A percentile compares a stretch with the other conserved stretches of the same genome.
phyloP scores from a whole-genome alignment of 2,329 filamentous ascomycete genomes.

The Neonectria hederae region DNA sequence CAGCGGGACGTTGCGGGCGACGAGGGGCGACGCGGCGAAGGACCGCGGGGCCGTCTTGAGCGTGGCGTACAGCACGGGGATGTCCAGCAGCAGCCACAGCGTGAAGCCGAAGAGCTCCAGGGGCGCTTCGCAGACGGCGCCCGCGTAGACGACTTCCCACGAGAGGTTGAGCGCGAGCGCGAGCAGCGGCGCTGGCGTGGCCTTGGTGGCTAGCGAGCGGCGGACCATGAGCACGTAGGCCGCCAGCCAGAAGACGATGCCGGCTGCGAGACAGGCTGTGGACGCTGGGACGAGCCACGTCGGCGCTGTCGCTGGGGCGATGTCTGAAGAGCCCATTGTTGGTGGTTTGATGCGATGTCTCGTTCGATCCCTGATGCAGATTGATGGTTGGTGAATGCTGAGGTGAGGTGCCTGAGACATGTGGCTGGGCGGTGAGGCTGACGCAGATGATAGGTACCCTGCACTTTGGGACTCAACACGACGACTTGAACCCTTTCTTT shows the following conservation, averaged over 20 bases:
- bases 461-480: background rate
- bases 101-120: conserved; percentile 56
- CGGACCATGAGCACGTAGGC: conserved; percentile 59
- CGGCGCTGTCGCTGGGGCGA: conserved; percentile 48
- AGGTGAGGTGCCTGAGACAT: background rate
- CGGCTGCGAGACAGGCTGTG: conserved; percentile 47
- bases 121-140: conserved; percentile 55
- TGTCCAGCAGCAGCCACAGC: conserved; percentile 60
- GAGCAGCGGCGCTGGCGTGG: conserved; percentile 60
- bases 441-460: background rate
- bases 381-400: background rate
- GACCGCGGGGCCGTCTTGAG: conserved; percentile 55
- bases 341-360: background rate
- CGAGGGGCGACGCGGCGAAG: conserved; percentile 52
- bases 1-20: conserved; percentile 52
- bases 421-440: background rate
- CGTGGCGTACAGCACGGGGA: conserved; percentile 57
- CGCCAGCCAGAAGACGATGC: conserved; percentile 52
- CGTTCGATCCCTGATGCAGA: background rate
- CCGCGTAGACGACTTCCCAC: conserved; percentile 61
- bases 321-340: conserved; percentile 53
- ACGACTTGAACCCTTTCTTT: no score
- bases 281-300: conserved; percentile 51
- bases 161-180: conserved; percentile 60
- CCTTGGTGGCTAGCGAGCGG: conserved; percentile 55